Conservation (phyloP, 257 asterid genomes). For the Nicotiana tomentosiformis region DNA sequence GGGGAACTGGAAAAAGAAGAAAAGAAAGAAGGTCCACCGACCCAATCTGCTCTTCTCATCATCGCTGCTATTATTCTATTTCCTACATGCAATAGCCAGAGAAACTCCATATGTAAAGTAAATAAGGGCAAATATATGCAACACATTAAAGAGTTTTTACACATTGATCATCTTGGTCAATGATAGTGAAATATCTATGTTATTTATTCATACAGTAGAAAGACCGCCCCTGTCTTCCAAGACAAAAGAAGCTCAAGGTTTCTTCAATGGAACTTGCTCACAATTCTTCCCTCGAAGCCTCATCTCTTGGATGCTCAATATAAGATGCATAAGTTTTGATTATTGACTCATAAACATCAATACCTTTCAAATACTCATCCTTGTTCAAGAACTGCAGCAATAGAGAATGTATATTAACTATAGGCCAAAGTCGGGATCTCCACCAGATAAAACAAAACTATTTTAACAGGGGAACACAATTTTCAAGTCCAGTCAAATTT, state of each 20-base stretch:
- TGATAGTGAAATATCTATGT: neutral
- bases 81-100: neutral
- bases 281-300: constrained; percentile 57
- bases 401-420: neutral
- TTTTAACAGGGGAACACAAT: neutral
- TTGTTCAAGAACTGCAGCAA: constrained; percentile 80
- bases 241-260: neutral
- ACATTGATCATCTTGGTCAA: neutral
- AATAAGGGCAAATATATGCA: neutral
- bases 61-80: neutral
- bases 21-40: too few species aligned
- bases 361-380: constrained; percentile 85
- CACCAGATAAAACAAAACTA: neutral
- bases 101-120: neutral
- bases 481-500: neutral
- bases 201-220: neutral
- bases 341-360: constrained; percentile 60
- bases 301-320: constrained; percentile 33
- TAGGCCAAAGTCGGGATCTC: neutral
- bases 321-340: constrained; percentile 70
- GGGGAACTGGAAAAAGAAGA: too few species aligned
- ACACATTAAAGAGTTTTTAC: neutral
- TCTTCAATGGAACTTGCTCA: constrained; percentile 18
- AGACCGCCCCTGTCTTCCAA: neutral
- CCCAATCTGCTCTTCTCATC: neutral